These are phyloP conservation scores for Cutaneotrichosporon cavernicola DNA, from an alignment of 1,284 basidiomycete genomes.

Conservation along the genomic window DNA sequence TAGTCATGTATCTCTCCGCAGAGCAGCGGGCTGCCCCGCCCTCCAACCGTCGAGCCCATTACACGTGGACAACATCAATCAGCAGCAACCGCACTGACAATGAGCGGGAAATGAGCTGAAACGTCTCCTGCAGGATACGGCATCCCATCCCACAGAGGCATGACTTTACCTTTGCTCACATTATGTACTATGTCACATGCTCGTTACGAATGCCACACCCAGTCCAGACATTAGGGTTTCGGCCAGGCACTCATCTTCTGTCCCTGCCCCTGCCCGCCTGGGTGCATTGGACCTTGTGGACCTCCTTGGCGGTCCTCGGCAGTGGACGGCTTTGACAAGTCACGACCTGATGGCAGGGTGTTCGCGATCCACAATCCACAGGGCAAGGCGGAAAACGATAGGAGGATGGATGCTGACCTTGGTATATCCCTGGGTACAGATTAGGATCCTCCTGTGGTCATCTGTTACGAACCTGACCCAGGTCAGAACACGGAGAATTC, in stretches of 20 bases:
- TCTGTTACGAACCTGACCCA: too few relatives aligned
- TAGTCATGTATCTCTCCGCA: not conserved
- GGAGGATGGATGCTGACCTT: too few relatives aligned
- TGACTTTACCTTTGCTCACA: not conserved
- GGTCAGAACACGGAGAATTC: not conserved
- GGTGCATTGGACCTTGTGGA: not conserved
- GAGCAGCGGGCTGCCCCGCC: not conserved
- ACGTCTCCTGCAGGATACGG: constrained; percentile 2
- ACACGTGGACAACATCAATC: not conserved
- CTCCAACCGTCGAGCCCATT: not conserved
- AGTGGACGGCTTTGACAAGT: not conserved
- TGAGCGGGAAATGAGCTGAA: not conserved
- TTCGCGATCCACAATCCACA: too few relatives aligned
- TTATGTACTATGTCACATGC: not conserved
- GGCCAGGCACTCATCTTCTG: not conserved
- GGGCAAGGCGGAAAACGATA: too few relatives aligned
- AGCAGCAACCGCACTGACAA: not conserved
- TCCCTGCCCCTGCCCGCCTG: not conserved
- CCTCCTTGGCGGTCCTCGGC: not conserved
- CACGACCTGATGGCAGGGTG: not conserved
- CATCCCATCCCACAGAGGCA: not conserved
- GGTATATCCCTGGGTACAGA: too few relatives aligned
- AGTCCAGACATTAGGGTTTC: constrained; percentile 6
- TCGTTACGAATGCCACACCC: not conserved
- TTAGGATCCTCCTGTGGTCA: too few relatives aligned